Evolutionary conservation across 78 protist genomes (phyloP).

Genomic region (Tieghemostelium lacteum): DNA sequence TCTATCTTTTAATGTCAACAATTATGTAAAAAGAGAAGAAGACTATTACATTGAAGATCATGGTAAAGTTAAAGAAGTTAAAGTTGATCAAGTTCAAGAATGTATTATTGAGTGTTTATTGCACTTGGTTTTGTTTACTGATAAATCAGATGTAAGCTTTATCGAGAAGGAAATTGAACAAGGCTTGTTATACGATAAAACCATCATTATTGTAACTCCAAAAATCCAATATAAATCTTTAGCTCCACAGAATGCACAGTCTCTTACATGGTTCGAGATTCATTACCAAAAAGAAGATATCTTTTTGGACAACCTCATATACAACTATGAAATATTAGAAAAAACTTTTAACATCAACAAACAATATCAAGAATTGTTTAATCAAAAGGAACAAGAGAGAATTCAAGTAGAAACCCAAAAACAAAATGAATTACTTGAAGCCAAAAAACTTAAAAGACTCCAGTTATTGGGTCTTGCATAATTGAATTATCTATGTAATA

Average conservation of each 20-base stretch:
- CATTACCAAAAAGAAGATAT: conserved; percentile 9
- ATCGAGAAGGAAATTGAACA: too few species aligned
- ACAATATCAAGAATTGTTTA: not conserved
- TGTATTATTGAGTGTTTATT: not conserved
- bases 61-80: too few species aligned
- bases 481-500: too few species aligned
- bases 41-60: too few species aligned
- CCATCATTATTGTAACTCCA: conserved; percentile 19
- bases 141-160: not conserved
- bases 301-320: conserved; percentile 24
- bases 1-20: not conserved
- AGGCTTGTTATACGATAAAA: conserved; percentile 1
- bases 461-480: too few species aligned
- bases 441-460: too few species aligned
- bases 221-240: not conserved
- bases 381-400: too few species aligned
- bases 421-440: too few species aligned
- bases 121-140: conserved; percentile 13
- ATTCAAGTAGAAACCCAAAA: not conserved
- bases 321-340: conserved; percentile 34
- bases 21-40: too few species aligned
- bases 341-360: not conserved
- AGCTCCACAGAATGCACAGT: not conserved
- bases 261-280: conserved; percentile 22
- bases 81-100: too few species aligned